Evolutionary conservation across 2,329 filamentous ascomycete species (phyloP).

Genomic region (Ophiostoma sp.): DNA sequence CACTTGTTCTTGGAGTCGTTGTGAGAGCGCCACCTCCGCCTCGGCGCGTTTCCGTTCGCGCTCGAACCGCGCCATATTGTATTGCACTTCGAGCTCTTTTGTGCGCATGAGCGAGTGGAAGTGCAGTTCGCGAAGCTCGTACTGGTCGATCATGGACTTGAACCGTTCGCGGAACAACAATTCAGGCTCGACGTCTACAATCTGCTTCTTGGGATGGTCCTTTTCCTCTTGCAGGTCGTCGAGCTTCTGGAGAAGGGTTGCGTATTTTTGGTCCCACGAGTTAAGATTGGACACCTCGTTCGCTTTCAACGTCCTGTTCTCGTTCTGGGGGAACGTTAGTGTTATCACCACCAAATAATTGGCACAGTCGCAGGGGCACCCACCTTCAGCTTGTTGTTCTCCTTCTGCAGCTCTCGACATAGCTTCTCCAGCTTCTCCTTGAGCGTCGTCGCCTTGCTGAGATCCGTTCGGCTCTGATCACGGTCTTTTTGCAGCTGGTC

Average conservation of each 20-base stretch:
- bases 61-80: conserved; percentile 84
- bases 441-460: conserved; percentile 84
- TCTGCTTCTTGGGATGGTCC: conserved; percentile 76
- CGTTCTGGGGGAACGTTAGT: conserved; percentile 59
- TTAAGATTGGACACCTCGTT: conserved; percentile 79
- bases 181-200: conserved; percentile 83
- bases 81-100: conserved; percentile 94
- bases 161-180: conserved; percentile 87
- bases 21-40: conserved; percentile 73
- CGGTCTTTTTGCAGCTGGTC: conserved; percentile 97
- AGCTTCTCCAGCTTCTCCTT: conserved; percentile 98
- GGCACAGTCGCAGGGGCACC: background rate
- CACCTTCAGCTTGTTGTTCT: conserved; percentile 98
- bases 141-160: conserved; percentile 95
- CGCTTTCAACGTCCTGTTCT: conserved; percentile 89
- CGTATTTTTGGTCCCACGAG: conserved; percentile 82
- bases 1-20: conserved; percentile 86
- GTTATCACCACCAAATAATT: background rate
- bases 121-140: conserved; percentile 90
- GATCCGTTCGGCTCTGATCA: conserved; percentile 81
- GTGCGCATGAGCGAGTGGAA: conserved; percentile 89
- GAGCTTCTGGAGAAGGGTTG: conserved; percentile 76
- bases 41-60: conserved; percentile 88
- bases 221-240: conserved; percentile 87
- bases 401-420: conserved; percentile 88